A percentile compares a stretch with the other conserved stretches of the same genome.
phyloP scores from a whole-genome alignment of 164 flowering plant genomes.

The Nymphaea colorata region DNA sequence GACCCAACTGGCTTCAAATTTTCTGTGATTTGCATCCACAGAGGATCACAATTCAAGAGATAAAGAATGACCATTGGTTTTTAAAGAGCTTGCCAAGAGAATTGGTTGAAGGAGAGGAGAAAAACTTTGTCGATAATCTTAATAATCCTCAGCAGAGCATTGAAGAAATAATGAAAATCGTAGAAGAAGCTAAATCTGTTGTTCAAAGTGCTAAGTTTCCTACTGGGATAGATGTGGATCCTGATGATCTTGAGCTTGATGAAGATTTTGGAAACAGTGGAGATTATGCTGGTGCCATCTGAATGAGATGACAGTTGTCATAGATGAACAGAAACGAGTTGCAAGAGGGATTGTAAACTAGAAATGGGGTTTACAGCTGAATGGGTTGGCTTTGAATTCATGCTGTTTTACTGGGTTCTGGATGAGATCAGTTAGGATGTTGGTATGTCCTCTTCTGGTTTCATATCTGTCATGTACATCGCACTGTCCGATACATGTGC shows the following conservation, averaged over 20 bases:
- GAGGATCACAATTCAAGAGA: constrained; percentile 70
- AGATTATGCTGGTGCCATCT: constrained; percentile 14
- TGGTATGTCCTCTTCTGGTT: background rate
- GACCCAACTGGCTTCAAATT: background rate
- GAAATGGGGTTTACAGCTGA: background rate
- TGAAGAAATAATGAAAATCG: constrained; percentile 48
- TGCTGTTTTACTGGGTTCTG: background rate
- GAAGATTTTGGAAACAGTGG: constrained; percentile 32
- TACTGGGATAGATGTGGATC: constrained; percentile 13
- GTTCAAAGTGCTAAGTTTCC: constrained; percentile 21
- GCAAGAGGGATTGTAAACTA: background rate
- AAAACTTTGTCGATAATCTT: constrained; percentile 15
- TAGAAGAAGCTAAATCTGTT: constrained; percentile 43
- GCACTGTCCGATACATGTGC: background rate
- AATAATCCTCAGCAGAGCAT: constrained; percentile 32
- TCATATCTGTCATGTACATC: background rate
- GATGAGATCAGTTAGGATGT: background rate
- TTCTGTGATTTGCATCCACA: constrained; percentile 5
- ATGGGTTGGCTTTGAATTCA: background rate
- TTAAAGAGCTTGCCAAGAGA: constrained; percentile 47
- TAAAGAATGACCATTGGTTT: constrained; percentile 60
- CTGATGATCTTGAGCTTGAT: constrained; percentile 23
- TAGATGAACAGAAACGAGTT: background rate
- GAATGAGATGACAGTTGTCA: background rate
- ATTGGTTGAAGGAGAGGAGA: constrained; percentile 34